A percentile compares a stretch with the other conserved stretches of the same genome.
phyloP scores from a whole-genome alignment of 2,329 filamentous ascomycete species.

The Phaeoacremonium minimum region DNA sequence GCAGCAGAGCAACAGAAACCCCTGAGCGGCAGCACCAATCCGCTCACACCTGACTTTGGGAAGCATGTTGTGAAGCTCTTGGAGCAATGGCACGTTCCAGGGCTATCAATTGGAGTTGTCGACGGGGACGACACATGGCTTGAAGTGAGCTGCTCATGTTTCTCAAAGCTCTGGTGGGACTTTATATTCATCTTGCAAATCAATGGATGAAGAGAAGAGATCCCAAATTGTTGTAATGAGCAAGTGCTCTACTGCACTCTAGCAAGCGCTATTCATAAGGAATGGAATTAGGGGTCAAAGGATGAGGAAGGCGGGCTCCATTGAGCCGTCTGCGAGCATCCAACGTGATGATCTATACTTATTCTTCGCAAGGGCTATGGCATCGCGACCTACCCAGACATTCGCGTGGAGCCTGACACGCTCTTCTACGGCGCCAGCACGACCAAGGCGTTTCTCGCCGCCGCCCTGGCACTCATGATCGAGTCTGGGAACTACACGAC shows the following conservation, averaged over 20 bases:
- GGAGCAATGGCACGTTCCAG: conserved; percentile 40
- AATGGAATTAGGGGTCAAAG: too few relatives aligned
- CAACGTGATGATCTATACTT: conserved; percentile 1
- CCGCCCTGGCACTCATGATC: conserved; percentile 41
- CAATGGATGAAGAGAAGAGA: too few relatives aligned
- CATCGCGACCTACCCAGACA: conserved; percentile 27
- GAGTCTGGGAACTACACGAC: conserved; percentile 29
- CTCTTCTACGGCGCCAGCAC: conserved; percentile 51
- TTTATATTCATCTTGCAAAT: too few relatives aligned
- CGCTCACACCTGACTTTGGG: conserved; percentile 10
- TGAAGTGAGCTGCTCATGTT: conserved; percentile 26
- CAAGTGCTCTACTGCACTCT: too few relatives aligned
- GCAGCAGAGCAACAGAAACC: background rate
- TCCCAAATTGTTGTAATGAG: too few relatives aligned
- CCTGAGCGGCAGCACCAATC: background rate
- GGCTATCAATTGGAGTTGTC: conserved; percentile 41
- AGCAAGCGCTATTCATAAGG: too few relatives aligned
- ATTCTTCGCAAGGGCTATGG: conserved; percentile 34
- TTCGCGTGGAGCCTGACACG: conserved; percentile 37
- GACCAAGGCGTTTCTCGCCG: conserved; percentile 50
- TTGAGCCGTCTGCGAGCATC: too few relatives aligned
- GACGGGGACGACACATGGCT: conserved; percentile 36
- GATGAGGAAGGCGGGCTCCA: too few relatives aligned
- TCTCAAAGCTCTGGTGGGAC: too few relatives aligned
- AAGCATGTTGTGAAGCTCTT: conserved; percentile 18